phyloP scores from a whole-genome alignment of 371 early-diverging fungal genomes.

The Actinomortierella wolfii region DNA sequence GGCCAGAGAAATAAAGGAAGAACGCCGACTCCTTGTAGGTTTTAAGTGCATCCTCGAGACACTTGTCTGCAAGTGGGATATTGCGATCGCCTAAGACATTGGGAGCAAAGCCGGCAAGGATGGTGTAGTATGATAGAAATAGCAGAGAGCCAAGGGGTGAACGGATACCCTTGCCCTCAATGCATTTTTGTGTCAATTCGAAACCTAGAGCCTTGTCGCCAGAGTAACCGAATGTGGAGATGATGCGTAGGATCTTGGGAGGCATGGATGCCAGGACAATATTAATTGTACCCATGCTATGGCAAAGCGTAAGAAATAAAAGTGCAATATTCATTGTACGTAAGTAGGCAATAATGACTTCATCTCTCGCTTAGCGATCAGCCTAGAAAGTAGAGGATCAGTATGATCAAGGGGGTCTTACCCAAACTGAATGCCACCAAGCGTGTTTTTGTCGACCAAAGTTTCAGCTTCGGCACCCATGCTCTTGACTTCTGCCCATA shows the following conservation, averaged over 20 bases:
- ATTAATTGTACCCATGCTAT: slow-evolving; percentile 55
- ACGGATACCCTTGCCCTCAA: slow-evolving; percentile 60
- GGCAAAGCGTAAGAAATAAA: background rate
- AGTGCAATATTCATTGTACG: no score
- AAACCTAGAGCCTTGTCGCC: slow-evolving; percentile 64
- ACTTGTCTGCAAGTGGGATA: slow-evolving; percentile 57
- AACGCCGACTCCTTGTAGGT: slow-evolving; percentile 63
- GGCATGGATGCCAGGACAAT: slow-evolving; percentile 65
- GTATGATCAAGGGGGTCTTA: background rate
- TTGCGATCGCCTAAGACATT: slow-evolving; percentile 33
- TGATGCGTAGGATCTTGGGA: slow-evolving; percentile 56
- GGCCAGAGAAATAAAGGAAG: slow-evolving; percentile 62
- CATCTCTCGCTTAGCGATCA: no score
- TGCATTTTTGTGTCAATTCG: slow-evolving; percentile 57
- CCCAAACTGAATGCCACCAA: slow-evolving; percentile 47
- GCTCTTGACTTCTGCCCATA: slow-evolving; percentile 43
- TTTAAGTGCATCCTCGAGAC: slow-evolving; percentile 57
- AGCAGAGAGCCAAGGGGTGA: slow-evolving; percentile 63
- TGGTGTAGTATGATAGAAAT: slow-evolving; percentile 55
- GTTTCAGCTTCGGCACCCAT: slow-evolving; percentile 27
- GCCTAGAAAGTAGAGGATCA: background rate
- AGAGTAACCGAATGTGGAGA: slow-evolving; percentile 57
- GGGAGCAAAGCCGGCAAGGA: slow-evolving; percentile 55
- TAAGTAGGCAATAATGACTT: no score
- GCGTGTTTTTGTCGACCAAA: slow-evolving; percentile 38